Evolutionary conservation across 139 green algal species (phyloP), one percentile per base, ranked within the genome.

Genomic region (Chloropicon primus): DNA sequence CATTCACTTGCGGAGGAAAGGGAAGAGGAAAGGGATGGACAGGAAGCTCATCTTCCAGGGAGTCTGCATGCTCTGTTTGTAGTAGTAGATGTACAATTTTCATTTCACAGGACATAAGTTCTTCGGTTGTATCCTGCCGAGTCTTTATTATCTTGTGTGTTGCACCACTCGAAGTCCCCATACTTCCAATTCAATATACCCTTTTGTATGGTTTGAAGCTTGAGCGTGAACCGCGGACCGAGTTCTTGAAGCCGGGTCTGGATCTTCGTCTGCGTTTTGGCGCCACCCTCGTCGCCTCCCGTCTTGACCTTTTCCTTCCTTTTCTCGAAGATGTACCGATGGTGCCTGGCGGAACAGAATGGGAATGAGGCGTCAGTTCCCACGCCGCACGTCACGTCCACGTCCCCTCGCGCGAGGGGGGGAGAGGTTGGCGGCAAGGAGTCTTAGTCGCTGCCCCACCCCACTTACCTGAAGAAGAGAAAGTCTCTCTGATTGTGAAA

Each of bases 401-500:
- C 10, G 71, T 28, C 77, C 83, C 82, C 76, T 21, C 21, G 21
- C 21, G 21, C 21, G 21, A 22, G 53, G 53, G 53, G 21, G 21
- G 53, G 53, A 22, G 22, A 72, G 21, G 22, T 72, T 72, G 21
- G 53, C 22, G 22, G 53, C 21, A 21, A 72, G 21, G 21, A 72
- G 21, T 21, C 21, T 22, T 23, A 72, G 21, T 72, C 53, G 21
- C 21, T 72, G 24, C 74, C 74, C 1, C 41, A 87, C 75, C 83
- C 71, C 78, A 89, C 84, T 25, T 90, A 84, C 21, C 85, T 80
- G 81, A 99, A 96, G 78, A 99, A 99, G 25, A 99, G 94, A 81
- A 94, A 99, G 85, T 99, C 95, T 1, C 95, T 85, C 86, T 99
- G 95, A 84, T 99, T 99, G 89, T 99, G 95, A 80, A 99, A 97